Base-by-base conservation (phyloP, 305 asterid species). In the Plantago coronopus region DNA sequence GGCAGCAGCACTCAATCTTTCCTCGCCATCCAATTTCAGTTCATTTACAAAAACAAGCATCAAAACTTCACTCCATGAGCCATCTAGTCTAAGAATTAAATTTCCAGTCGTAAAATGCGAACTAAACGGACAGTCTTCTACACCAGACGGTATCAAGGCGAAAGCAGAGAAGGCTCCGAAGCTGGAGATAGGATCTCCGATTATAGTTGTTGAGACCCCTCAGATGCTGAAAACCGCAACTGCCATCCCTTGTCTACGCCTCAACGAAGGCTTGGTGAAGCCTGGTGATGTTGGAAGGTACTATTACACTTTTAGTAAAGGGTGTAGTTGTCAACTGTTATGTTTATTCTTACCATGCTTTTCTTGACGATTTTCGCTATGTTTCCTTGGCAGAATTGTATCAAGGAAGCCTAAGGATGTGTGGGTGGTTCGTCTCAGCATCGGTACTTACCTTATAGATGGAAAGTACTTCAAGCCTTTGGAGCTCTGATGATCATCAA, bases 221-320 rank as follows among this genome's bases (percentile, higher is more conserved):
- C 59, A 74, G 22, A 50, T 80, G 63, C 71, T 86, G 18, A 86
- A 89, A 73, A 89, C 97, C 3, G 97, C 97, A 17, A 84, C 89
- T 57, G 81, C 95, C 37, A 75, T 89, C 22, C 97, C 97, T 44
- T 89, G 97, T 51, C 79, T 89, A 59, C 85, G 94, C 54, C 57
- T 74, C 19, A 89, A 87, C 22, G 48, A 72, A 15, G 95, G 83
- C 16, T 56, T 83, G 45, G 87, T 89, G 47, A 89, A 87, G 54
- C 91, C 95, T 16, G 95, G 95, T 0, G 93, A 89, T 18, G 97
- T 89, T 0, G 97, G 97, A 34, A 83, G 94, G 97, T 89, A 55
- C n/a, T n/a, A n/a, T n/a, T n/a, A n/a, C 59, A n/a, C n/a, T 17
- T 27, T 1, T 34, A 34, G 12, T 6, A 27, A 7, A 34, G 40